These are phyloP conservation scores for Yarrowia phangngaensis DNA, from an alignment of 805 yeast genomes.

Conservation along the genomic window DNA sequence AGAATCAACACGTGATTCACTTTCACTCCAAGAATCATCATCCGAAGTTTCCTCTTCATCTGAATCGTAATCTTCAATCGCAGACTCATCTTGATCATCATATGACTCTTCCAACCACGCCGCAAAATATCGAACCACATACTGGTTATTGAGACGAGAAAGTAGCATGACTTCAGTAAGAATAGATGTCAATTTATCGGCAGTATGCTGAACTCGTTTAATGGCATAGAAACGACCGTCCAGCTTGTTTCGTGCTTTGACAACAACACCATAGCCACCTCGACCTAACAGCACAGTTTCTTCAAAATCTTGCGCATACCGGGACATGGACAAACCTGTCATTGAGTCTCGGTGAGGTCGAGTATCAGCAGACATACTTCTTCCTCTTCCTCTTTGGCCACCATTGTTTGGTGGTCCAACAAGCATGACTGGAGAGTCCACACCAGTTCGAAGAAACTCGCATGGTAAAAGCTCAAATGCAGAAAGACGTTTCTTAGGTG, in stretches of 20 bases:
- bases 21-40: not conserved
- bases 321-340: slow-evolving; percentile 39
- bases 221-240: slow-evolving; percentile 96
- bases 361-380: slow-evolving; percentile 8
- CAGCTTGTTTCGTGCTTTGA: slow-evolving; percentile 87
- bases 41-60: slow-evolving; percentile 29
- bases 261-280: slow-evolving; percentile 98
- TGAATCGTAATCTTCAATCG: slow-evolving; percentile 35
- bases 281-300: slow-evolving; percentile 86
- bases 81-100: slow-evolving; percentile 40
- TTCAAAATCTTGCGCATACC: slow-evolving; percentile 91
- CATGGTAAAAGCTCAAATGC: slow-evolving; percentile 82
- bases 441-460: slow-evolving; percentile 65
- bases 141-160: slow-evolving; percentile 90
- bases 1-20: slow-evolving; percentile 13
- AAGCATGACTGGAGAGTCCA: slow-evolving; percentile 12
- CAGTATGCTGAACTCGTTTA: slow-evolving; percentile 81
- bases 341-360: slow-evolving; percentile 26
- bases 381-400: slow-evolving; percentile 2
- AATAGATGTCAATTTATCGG: slow-evolving; percentile 72
- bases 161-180: slow-evolving; percentile 87
- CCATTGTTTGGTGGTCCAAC: slow-evolving; percentile 1
- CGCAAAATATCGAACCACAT: slow-evolving; percentile 92
- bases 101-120: slow-evolving; percentile 90
- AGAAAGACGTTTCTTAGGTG: slow-evolving; percentile 68